These are phyloP conservation scores for Myxozyma sirexii DNA, from an alignment of 805 yeast genomes.

Conservation along the genomic window DNA sequence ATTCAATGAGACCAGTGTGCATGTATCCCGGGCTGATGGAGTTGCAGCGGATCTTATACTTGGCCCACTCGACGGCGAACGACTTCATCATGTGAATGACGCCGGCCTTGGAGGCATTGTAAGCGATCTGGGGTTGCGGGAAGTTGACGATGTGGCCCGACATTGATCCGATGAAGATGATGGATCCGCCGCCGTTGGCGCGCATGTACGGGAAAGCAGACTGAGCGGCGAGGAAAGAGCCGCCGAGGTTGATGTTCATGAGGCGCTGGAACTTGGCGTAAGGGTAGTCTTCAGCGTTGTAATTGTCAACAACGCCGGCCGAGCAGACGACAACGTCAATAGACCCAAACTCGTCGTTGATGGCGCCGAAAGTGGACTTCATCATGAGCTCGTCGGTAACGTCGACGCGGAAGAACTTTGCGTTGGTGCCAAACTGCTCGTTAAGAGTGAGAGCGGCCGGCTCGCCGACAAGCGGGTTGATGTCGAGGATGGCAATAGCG, in stretches of 20 bases:
- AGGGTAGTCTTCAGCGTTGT: slow-evolving; percentile 67
- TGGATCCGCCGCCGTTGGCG: slow-evolving; percentile 59
- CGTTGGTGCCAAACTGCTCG: slow-evolving; percentile 54
- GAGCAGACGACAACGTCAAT: slow-evolving; percentile 61
- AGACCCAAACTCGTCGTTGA: slow-evolving; percentile 56
- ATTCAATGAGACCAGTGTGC: slow-evolving; percentile 61
- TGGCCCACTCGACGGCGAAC: slow-evolving; percentile 73
- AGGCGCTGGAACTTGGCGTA: slow-evolving; percentile 66
- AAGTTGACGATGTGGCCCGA: slow-evolving; percentile 69
- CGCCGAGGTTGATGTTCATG: slow-evolving; percentile 64
- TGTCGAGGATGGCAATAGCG: slow-evolving; percentile 57
- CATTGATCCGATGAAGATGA: slow-evolving; percentile 71
- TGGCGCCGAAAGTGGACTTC: slow-evolving; percentile 48
- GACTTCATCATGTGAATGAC: slow-evolving; percentile 66
- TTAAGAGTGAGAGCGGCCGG: slow-evolving; percentile 59
- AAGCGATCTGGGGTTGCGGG: slow-evolving; percentile 71
- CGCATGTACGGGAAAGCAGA: slow-evolving; percentile 67
- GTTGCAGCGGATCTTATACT: slow-evolving; percentile 65
- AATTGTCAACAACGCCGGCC: slow-evolving; percentile 73
- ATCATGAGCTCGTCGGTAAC: slow-evolving; percentile 52
- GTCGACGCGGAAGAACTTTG: slow-evolving; percentile 66
- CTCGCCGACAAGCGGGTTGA: slow-evolving; percentile 62
- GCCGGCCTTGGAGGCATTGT: slow-evolving; percentile 73
- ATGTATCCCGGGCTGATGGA: slow-evolving; percentile 69
- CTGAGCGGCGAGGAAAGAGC: slow-evolving; percentile 66